Conservation (phyloP, 2,329 filamentous ascomycete genomes). For the Harringtonia aguacate region DNA sequence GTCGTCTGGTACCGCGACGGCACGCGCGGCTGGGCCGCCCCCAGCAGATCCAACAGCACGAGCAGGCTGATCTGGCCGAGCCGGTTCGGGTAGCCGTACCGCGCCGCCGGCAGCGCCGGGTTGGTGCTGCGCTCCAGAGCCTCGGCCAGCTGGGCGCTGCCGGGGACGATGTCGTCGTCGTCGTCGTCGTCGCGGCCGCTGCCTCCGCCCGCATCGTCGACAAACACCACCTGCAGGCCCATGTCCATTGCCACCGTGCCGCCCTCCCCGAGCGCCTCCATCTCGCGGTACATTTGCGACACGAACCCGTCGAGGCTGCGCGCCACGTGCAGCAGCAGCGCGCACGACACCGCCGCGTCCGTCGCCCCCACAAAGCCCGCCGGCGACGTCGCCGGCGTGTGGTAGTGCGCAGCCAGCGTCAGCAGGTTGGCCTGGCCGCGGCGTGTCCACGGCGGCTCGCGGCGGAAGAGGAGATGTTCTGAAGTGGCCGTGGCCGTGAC, state of each 20-base stretch:
- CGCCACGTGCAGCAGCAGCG: constrained; percentile 71
- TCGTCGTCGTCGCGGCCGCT: constrained; percentile 57
- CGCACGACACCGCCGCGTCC: constrained; percentile 75
- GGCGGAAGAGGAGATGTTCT: constrained; percentile 61
- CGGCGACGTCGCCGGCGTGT: constrained; percentile 57
- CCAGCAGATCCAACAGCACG: constrained; percentile 83
- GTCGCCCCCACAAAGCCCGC: constrained; percentile 74
- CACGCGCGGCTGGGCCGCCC: constrained; percentile 36
- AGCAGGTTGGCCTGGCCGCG: constrained; percentile 61
- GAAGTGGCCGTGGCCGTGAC: constrained; percentile 36
- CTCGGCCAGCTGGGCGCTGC: constrained; percentile 46
- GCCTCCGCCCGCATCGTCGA: constrained; percentile 73
- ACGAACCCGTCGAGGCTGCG: constrained; percentile 60
- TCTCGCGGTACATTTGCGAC: constrained; percentile 62
- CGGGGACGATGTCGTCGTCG: no score
- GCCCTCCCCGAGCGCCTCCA: constrained; percentile 45
- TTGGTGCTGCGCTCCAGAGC: constrained; percentile 59
- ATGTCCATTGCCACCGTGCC: constrained; percentile 51
- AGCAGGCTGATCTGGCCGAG: constrained; percentile 69
- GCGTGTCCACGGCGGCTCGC: constrained; percentile 67
- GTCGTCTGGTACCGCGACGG: constrained; percentile 69
- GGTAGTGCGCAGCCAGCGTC: constrained; percentile 76
- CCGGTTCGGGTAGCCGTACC: constrained; percentile 57
- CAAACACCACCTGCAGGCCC: constrained; percentile 67
- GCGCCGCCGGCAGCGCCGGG: constrained; percentile 48